phyloP scores from a whole-genome alignment of 306 rosid genomes.

The Luffa aegyptiaca region DNA sequence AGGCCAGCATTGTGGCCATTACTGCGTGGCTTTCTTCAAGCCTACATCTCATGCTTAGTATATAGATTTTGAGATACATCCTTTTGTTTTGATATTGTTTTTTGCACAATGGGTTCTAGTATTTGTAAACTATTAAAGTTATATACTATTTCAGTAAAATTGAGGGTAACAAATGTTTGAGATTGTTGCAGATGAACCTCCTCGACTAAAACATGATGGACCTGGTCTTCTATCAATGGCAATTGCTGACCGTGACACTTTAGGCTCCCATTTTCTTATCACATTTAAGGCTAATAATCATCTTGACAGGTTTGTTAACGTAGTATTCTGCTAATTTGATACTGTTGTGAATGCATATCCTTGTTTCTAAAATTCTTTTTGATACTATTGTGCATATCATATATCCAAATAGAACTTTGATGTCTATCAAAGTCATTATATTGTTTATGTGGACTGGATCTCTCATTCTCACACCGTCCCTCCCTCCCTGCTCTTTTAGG shows the following conservation, averaged over 20 bases:
- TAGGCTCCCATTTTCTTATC: constrained; percentile 80
- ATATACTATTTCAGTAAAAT: background rate
- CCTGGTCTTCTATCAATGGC: constrained; percentile 80
- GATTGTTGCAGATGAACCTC: constrained; percentile 60
- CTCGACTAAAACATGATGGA: constrained; percentile 70
- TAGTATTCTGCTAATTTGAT: background rate
- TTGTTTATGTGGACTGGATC: background rate
- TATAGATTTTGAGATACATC: background rate
- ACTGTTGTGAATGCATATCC: background rate
- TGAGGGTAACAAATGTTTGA: background rate
- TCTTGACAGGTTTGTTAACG: constrained; percentile 64
- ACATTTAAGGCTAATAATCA: constrained; percentile 68
- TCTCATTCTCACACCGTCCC: background rate
- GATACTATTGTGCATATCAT: background rate
- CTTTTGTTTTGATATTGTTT: background rate
- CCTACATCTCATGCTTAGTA: background rate
- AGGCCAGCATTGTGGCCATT: background rate
- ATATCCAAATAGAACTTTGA: background rate
- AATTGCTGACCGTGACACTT: constrained; percentile 56
- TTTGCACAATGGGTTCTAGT: background rate
- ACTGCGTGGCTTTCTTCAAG: background rate
- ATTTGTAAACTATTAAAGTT: background rate
- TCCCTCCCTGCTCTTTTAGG: constrained; percentile 29
- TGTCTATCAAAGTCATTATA: background rate
- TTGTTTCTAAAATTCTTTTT: background rate